These are phyloP conservation scores for Chaetomium olivaceum DNA, from an alignment of 2,329 filamentous ascomycete genomes.

Conservation along the genomic window DNA sequence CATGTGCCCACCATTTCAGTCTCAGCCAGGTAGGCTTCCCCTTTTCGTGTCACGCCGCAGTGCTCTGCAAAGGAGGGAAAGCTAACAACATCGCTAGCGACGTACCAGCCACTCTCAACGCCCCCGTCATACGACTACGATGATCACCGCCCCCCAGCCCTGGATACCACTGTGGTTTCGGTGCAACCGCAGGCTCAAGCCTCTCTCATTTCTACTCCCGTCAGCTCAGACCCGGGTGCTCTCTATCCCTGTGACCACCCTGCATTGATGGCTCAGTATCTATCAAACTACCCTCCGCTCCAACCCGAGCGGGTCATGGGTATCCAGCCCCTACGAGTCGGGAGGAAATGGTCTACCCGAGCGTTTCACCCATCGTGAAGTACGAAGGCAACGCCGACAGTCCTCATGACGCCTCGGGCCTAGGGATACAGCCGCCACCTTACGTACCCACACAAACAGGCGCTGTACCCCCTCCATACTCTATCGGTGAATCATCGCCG, in stretches of 20 bases:
- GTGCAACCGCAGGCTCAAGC: conserved; percentile 27
- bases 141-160: conserved; percentile 9
- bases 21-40: conserved; percentile 38
- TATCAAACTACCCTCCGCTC: conserved; percentile 42
- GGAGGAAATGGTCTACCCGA: conserved; percentile 47
- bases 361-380: conserved; percentile 33
- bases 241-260: conserved; percentile 38
- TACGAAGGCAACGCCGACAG: conserved; percentile 18
- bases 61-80: neutral
- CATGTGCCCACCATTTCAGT: conserved; percentile 41
- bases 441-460: conserved; percentile 18
- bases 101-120: conserved; percentile 29
- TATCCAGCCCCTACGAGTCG: conserved; percentile 36
- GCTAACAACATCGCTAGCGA: conserved; percentile 25
- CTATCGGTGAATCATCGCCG: conserved; percentile 13
- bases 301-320: conserved; percentile 37
- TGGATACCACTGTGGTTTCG: conserved; percentile 33
- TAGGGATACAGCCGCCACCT: conserved; percentile 17
- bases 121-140: conserved; percentile 38
- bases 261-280: conserved; percentile 35
- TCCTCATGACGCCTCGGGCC: conserved; percentile 2
- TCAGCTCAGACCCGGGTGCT: conserved; percentile 34
- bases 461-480: conserved; percentile 18
- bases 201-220: conserved; percentile 30
- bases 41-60: neutral